These are phyloP conservation scores for Botrytis paeoniae DNA, from an alignment of 2,329 filamentous ascomycete genomes.

Conservation along the genomic window DNA sequence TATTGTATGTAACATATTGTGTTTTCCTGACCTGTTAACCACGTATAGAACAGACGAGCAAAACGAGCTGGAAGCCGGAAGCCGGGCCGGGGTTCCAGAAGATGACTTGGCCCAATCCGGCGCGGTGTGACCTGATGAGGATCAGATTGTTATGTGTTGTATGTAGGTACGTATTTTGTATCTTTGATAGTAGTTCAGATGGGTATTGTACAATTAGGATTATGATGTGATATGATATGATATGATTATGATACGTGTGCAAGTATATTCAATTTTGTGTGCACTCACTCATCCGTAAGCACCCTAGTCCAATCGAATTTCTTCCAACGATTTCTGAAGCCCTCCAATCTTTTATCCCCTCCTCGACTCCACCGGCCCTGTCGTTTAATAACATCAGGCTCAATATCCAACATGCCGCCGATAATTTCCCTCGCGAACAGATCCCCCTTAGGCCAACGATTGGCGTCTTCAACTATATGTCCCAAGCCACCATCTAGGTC, in stretches of 20 bases:
- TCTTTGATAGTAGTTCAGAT: not conserved
- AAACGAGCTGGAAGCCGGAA: not conserved
- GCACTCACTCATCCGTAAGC: slow-evolving; percentile 38
- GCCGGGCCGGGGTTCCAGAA: not conserved
- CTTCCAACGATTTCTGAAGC: slow-evolving; percentile 76
- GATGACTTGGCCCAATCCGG: not conserved
- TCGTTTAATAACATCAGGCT: slow-evolving; percentile 79
- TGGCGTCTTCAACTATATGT: slow-evolving; percentile 84
- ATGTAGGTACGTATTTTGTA: not conserved
- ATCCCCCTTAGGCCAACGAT: slow-evolving; percentile 85
- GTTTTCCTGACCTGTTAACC: not conserved
- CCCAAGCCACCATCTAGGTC: slow-evolving; percentile 86
- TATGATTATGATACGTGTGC: not conserved
- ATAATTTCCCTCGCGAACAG: slow-evolving; percentile 89
- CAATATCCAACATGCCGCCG: slow-evolving; percentile 85
- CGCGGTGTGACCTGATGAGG: not conserved
- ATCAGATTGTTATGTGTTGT: not conserved
- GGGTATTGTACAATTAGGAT: not conserved
- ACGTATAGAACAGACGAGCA: slow-evolving; percentile 3
- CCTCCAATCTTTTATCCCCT: slow-evolving; percentile 61
- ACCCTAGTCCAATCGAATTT: slow-evolving; percentile 70
- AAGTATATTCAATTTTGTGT: not conserved
- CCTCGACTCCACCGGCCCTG: slow-evolving; percentile 77
- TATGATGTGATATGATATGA: not conserved
- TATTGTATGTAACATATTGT: not conserved